Percentiles rank a stretch among this genome's conserved stretches.
Conservation (phyloP, 1,284 basidiomycete genomes). For the Calocybe gambosa region DNA sequence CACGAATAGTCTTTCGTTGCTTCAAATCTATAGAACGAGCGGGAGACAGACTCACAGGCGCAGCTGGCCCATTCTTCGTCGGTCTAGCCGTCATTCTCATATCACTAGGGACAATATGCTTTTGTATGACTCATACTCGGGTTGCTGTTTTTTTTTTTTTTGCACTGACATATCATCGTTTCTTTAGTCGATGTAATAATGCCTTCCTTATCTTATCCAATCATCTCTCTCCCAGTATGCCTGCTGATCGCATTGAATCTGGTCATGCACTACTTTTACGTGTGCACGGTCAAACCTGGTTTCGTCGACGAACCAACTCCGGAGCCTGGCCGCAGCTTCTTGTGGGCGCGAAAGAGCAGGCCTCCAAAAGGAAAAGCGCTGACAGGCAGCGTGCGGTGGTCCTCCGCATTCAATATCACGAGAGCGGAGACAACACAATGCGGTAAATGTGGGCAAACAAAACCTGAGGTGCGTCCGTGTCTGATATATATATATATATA, state of each 20-base stretch:
- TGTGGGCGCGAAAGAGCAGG: constrained; percentile 44
- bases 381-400: constrained; percentile 34
- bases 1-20: constrained; percentile 71
- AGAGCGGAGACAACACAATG: constrained; percentile 55
- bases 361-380: constrained; percentile 21
- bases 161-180: constrained; percentile 5
- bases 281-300: constrained; percentile 72
- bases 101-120: constrained; percentile 62
- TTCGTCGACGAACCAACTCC: constrained; percentile 52
- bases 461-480: constrained; percentile 70
- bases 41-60: constrained; percentile 80
- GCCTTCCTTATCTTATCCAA: constrained; percentile 44
- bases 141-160: not conserved
- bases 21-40: constrained; percentile 76
- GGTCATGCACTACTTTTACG: constrained; percentile 79
- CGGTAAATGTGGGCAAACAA: constrained; percentile 59
- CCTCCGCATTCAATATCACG: constrained; percentile 43
- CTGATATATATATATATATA: no score
- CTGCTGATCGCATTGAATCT: constrained; percentile 74
- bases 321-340: constrained; percentile 31
- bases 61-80: constrained; percentile 89
- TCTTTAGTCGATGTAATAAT: constrained; percentile 70
- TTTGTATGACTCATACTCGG: constrained; percentile 64
- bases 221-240: constrained; percentile 62
- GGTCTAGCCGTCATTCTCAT: constrained; percentile 72